Evolutionary conservation across 2,329 filamentous ascomycete species (phyloP), one percentile per base, ranked within the genome.

Genomic region (Neofusicoccum laricinum): DNA sequence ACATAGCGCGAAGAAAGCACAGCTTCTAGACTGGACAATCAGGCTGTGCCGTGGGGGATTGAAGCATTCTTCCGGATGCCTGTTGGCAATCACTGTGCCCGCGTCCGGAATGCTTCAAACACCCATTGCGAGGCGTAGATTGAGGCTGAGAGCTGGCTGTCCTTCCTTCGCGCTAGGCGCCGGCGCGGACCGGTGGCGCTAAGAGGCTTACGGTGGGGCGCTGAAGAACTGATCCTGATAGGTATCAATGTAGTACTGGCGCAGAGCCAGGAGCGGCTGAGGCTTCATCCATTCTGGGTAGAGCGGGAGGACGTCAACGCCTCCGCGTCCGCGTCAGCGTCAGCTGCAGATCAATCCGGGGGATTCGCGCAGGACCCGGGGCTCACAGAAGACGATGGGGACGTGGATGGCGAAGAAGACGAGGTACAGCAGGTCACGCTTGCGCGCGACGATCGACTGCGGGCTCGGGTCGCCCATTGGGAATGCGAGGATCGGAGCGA

Each of bases 151-250:
- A 7, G 25, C 25, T 30, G 7, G 25, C 25, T 30, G 25, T 30
- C 25, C 25, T 30, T 30, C 25, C 25, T 30, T 30, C 25, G 25
- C 25, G 25, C 25, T 30, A 30, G 25, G 25, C 25, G 4, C 7
- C 25, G 25, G 30, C 19, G 45, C 12, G 48, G n/a, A 15, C 17
- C 19, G 36, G 7, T 17, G n/a, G 12, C n/a, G 5, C 64, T 45
- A 30, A 43, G 38, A 46, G 15, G 65, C 74, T 68, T 71, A 77
- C 43, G 87, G 87, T 1, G 85, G 80, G 3, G 77, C 71, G 38
- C 81, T 79, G 76, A 90, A 89, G 79, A 89, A 88, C 61, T 82
- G 84, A 71, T 90, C 88, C 14, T 81, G 79, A 72, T 88, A 89
- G 1, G 81, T 88, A 1, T 77, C 71, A 66, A 88, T 79, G 74